Conservation (phyloP, 805 yeast species). For the Cyberlindnera euphorbiiphila region DNA sequence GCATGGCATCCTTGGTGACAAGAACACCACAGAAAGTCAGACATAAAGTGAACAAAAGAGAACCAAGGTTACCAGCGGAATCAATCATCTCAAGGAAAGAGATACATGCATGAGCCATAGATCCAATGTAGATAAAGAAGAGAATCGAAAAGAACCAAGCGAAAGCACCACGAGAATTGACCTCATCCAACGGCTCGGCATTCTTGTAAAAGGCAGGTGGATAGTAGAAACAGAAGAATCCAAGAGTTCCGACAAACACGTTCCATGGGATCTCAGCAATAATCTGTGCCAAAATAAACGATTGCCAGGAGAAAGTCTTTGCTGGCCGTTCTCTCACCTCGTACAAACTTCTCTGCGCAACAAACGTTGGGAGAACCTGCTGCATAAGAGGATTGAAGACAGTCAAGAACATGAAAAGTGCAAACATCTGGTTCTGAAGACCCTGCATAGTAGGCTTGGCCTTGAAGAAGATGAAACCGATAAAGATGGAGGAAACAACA, state of each 20-base stretch:
- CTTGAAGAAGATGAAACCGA: constrained; percentile 72
- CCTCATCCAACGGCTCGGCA: constrained; percentile 9
- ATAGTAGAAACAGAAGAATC: constrained; percentile 63
- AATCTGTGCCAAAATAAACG: constrained; percentile 59
- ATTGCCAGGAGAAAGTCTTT: constrained; percentile 63
- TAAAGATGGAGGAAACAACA: constrained; percentile 54
- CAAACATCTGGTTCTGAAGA: constrained; percentile 78
- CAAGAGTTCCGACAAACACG: constrained; percentile 55
- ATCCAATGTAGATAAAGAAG: constrained; percentile 51
- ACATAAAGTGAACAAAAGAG: constrained; percentile 55
- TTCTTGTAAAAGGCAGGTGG: constrained; percentile 52
- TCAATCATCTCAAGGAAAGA: constrained; percentile 58
- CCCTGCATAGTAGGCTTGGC: constrained; percentile 62
- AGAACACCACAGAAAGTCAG: constrained; percentile 78
- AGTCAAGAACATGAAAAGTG: constrained; percentile 64
- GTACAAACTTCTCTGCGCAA: constrained; percentile 58
- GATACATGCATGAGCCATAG: constrained; percentile 55
- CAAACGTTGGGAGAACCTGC: constrained; percentile 61
- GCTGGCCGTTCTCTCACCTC: constrained; percentile 75
- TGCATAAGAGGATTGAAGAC: constrained; percentile 53
- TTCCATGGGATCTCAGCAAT: constrained; percentile 68
- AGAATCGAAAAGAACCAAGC: constrained; percentile 40
- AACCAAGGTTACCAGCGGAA: constrained; percentile 60
- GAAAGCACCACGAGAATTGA: constrained; percentile 17
- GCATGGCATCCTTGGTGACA: constrained; percentile 50